Evolutionary conservation across 257 asterid species (phyloP).

Genomic region (Phtheirospermum japonicum): DNA sequence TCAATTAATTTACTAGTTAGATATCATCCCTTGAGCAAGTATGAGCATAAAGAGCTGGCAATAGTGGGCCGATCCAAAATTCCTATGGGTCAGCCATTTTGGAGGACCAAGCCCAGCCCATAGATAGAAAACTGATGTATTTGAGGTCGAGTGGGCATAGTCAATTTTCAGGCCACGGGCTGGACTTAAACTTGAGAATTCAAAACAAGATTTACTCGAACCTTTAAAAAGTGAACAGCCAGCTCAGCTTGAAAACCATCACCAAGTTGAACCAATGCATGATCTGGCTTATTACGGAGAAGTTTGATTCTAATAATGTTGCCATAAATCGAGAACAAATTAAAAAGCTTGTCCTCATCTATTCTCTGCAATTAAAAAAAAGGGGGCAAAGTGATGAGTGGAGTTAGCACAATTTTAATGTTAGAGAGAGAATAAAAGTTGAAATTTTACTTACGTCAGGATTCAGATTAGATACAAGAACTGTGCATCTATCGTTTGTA

Average conservation of each 20-base stretch:
- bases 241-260: conserved; percentile 99
- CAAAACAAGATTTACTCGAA: conserved; percentile 15
- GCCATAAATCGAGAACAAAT: conserved; percentile 88
- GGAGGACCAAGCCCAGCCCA: no score
- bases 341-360: conserved; percentile 92
- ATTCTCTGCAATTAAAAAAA: conserved; percentile 52
- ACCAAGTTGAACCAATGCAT: conserved; percentile 94
- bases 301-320: conserved; percentile 88
- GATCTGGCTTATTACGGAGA: conserved; percentile 95
- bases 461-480: conserved; percentile 85
- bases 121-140: no score
- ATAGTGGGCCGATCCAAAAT: no score
- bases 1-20: no score
- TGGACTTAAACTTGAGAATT: not conserved
- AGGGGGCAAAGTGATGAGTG: conserved; percentile 24
- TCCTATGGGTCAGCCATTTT: no score
- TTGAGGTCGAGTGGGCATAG: no score
- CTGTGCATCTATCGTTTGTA: conserved; percentile 89
- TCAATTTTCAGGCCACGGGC: no score
- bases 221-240: conserved; percentile 98
- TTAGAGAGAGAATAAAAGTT: not conserved
- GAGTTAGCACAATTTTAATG: conserved; percentile 14
- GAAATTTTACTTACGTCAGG: conserved; percentile 59
- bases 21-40: not conserved
- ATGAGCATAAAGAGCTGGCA: not conserved